Percentiles rank a stretch among this genome's conserved stretches.
Conservation (phyloP, 371 early-diverging fungal species). For the Rhizopus sp. region DNA sequence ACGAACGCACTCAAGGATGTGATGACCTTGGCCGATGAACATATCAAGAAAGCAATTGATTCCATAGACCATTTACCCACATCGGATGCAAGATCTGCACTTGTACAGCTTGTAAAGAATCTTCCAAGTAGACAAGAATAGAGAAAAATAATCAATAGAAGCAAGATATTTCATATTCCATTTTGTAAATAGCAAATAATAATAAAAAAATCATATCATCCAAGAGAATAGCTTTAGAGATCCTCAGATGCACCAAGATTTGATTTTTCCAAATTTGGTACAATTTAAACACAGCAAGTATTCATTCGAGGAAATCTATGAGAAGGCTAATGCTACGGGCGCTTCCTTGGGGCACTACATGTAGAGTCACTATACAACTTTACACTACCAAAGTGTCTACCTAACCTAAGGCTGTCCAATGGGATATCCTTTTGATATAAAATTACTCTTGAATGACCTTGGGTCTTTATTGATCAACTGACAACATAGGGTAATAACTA, state of each 20-base stretch:
- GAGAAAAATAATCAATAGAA: slow-evolving; percentile 3
- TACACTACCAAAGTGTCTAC: too few species aligned
- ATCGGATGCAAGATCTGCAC: slow-evolving; percentile 68
- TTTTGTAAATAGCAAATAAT: background rate
- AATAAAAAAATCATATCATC: background rate
- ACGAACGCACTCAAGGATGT: slow-evolving; percentile 73
- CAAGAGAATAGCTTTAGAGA: background rate
- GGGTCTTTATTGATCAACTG: too few species aligned
- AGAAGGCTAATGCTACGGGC: too few species aligned
- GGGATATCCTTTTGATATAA: too few species aligned
- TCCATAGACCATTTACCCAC: slow-evolving; percentile 64
- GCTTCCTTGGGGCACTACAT: slow-evolving; percentile 6
- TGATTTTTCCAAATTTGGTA: too few species aligned
- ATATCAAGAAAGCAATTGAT: slow-evolving; percentile 60
- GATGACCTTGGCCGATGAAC: slow-evolving; percentile 52
- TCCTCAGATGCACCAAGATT: too few species aligned
- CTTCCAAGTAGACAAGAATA: slow-evolving; percentile 37
- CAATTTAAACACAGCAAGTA: too few species aligned
- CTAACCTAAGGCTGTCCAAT: too few species aligned
- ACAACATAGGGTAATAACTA: too few species aligned
- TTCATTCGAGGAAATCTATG: too few species aligned
- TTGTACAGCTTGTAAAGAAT: slow-evolving; percentile 62
- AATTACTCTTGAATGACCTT: too few species aligned
- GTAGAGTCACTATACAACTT: too few species aligned
- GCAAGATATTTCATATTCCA: background rate